Evolutionary conservation across 78 protist species (phyloP).

Genomic region (Dictyostelium intermedium): DNA sequence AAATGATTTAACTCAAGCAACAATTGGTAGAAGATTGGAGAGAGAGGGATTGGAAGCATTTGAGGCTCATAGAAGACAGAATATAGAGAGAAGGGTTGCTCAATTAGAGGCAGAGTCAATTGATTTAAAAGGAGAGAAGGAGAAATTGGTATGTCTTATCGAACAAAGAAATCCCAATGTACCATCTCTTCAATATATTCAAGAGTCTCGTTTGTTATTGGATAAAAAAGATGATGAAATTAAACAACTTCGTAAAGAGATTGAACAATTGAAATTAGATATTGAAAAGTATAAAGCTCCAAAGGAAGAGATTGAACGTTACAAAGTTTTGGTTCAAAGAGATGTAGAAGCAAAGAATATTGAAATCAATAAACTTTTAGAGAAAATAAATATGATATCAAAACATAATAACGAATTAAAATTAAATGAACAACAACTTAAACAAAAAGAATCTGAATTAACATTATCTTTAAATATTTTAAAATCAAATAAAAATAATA

Average conservation of each 20-base stretch:
- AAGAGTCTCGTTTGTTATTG: slow-evolving; percentile 35
- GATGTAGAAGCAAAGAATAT: slow-evolving; percentile 25
- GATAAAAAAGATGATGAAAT: slow-evolving; percentile 54
- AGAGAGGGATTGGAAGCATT: slow-evolving; percentile 26
- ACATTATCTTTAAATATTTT: slow-evolving; percentile 17
- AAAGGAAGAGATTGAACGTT: slow-evolving; percentile 24
- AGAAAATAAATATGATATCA: neutral
- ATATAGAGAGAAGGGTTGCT: slow-evolving; percentile 11
- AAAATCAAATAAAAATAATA: slow-evolving; percentile 19
- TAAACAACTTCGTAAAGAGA: slow-evolving; percentile 23
- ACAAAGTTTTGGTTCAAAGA: neutral
- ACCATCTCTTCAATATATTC: slow-evolving; percentile 34
- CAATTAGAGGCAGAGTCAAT: slow-evolving; percentile 38
- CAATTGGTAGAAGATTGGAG: slow-evolving; percentile 27
- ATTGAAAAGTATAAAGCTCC: slow-evolving; percentile 1
- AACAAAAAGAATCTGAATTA: slow-evolving; percentile 35
- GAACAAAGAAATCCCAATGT: slow-evolving; percentile 53
- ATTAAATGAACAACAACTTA: slow-evolving; percentile 4
- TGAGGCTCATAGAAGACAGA: slow-evolving; percentile 28
- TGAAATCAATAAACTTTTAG: slow-evolving; percentile 19
- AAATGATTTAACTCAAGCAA: slow-evolving; percentile 34
- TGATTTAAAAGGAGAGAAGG: slow-evolving; percentile 63
- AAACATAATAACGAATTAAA: slow-evolving; percentile 30
- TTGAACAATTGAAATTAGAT: neutral
- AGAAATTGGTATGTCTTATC: slow-evolving; percentile 38